Base-by-base conservation (phyloP, 1,284 basidiomycete genomes). In the Malassezia yamatoensis region DNA sequence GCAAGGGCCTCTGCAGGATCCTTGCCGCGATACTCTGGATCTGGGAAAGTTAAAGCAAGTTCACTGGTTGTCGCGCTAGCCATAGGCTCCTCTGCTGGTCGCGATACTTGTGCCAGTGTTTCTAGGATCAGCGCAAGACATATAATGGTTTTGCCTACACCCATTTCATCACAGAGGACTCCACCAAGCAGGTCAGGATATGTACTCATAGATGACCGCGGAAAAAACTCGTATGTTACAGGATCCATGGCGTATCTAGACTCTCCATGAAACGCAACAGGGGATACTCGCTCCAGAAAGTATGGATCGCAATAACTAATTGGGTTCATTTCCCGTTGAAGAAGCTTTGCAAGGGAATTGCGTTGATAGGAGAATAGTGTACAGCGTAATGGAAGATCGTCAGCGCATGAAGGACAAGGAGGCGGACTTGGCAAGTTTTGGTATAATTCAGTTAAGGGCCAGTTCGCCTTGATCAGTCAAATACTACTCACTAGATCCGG, bases 131-230 rank as follows among this genome's bases (percentile, higher is more conserved):
- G 49, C 10, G 56, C 47, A 12, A 64, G 32, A 15, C 53, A 53
- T 4, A 58, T 40, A 13, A 62, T 37, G 9, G 62, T 64, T 53
- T 64, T 64, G 10, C 62, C 62, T 10, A 49, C 54, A 13, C 62
- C 62, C 60, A 63, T 63, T 38, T 59, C 59, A 33, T 63, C 62
- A 33, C 60, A 54, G 3, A 63, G 36, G 21, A 63, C 48, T 12
- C 62, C 62, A 0, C 62, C 62, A 49, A 37, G 32, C 8, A 56
- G 11, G 51, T 61, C 59, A 2, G 42, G 39, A 34, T 51, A 53
- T 10, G 32, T 8, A 13, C 33, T 13, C 11, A 51, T 41, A 5
- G 18, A 33, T 6, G 36, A 39, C 10, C 11, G 7, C 2, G 20
- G 35, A 13, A 44, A 24, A 41, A 59, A 59, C 5, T 4, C 16